A percentile compares a stretch with the other conserved stretches of the same genome.
Evolutionary conservation across 805 yeast genomes (phyloP).

Genomic region (Candida patagonica): DNA sequence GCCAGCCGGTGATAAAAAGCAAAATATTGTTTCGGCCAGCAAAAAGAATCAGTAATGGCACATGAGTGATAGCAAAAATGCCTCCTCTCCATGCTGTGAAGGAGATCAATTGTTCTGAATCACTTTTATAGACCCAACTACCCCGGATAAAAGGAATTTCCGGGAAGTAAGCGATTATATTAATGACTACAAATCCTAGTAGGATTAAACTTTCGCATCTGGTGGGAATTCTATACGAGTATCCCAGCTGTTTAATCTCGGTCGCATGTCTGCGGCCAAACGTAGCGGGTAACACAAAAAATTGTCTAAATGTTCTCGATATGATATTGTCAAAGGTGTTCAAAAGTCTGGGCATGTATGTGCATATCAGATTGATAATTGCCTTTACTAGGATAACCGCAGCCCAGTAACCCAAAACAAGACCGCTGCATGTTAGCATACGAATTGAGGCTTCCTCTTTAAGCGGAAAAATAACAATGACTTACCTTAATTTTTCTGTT

Average conservation of each 20-base stretch:
- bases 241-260: neutral
- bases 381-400: slow-evolving; percentile 6
- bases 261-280: slow-evolving; percentile 20
- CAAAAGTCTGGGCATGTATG: slow-evolving; percentile 13
- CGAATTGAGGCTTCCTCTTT: neutral
- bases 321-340: slow-evolving; percentile 5
- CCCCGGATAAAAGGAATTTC: slow-evolving; percentile 9
- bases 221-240: slow-evolving; percentile 26
- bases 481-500: neutral
- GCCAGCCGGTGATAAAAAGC: slow-evolving; percentile 51
- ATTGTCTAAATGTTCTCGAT: slow-evolving; percentile 14
- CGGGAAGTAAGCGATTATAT: slow-evolving; percentile 21
- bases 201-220: slow-evolving; percentile 30
- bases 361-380: slow-evolving; percentile 4
- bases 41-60: slow-evolving; percentile 42
- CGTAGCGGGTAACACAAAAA: slow-evolving; percentile 23
- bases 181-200: slow-evolving; percentile 24
- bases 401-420: slow-evolving; percentile 9
- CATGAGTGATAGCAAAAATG: slow-evolving; percentile 38
- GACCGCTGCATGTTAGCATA: slow-evolving; percentile 3
- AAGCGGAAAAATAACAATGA: slow-evolving; percentile 1
- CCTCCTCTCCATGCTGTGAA: slow-evolving; percentile 36
- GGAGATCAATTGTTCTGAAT: slow-evolving; percentile 23
- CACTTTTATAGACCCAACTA: neutral
- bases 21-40: slow-evolving; percentile 65